phyloP scores from a whole-genome alignment of 2,329 filamentous ascomycete species.

The Ramularia endophylla region DNA sequence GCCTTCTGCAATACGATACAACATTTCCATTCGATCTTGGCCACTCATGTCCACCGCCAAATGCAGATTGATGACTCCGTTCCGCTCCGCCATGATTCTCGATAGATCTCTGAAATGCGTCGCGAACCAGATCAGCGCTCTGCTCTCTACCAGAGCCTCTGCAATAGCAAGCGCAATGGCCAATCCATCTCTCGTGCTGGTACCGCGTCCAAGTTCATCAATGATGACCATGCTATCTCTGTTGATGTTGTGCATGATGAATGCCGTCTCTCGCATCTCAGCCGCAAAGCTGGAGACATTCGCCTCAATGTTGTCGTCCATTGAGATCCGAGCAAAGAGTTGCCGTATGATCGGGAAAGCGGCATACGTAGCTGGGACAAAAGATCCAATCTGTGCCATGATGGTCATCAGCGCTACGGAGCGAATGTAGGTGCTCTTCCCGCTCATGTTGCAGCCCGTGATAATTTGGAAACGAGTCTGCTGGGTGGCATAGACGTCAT shows the following conservation, averaged over 20 bases:
- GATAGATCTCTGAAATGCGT: slow-evolving; percentile 88
- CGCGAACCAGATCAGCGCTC: slow-evolving; percentile 81
- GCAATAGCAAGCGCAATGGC: slow-evolving; percentile 86
- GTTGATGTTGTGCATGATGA: slow-evolving; percentile 81
- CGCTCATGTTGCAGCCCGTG: slow-evolving; percentile 97
- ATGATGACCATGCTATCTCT: slow-evolving; percentile 61
- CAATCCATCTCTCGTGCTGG: slow-evolving; percentile 80
- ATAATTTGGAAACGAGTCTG: slow-evolving; percentile 85
- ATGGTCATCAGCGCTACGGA: slow-evolving; percentile 76
- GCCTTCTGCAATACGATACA: slow-evolving; percentile 75
- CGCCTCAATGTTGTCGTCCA: slow-evolving; percentile 80
- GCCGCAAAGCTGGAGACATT: slow-evolving; percentile 91
- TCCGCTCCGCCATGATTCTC: slow-evolving; percentile 64
- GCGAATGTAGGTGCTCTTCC: slow-evolving; percentile 92
- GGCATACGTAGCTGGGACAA: slow-evolving; percentile 80
- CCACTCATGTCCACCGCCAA: slow-evolving; percentile 57
- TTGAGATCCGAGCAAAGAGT: slow-evolving; percentile 80
- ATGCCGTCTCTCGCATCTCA: slow-evolving; percentile 95
- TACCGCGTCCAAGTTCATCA: slow-evolving; percentile 88
- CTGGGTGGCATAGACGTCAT: slow-evolving; percentile 79
- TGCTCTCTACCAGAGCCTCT: slow-evolving; percentile 74
- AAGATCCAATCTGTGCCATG: slow-evolving; percentile 91
- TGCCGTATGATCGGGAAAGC: slow-evolving; percentile 74
- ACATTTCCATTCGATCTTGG: slow-evolving; percentile 69
- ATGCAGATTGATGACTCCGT: slow-evolving; percentile 77